Evolutionary conservation across 2,329 filamentous ascomycete species (phyloP), one percentile per base, ranked within the genome.

Genomic region (Colletotrichum tabaci): DNA sequence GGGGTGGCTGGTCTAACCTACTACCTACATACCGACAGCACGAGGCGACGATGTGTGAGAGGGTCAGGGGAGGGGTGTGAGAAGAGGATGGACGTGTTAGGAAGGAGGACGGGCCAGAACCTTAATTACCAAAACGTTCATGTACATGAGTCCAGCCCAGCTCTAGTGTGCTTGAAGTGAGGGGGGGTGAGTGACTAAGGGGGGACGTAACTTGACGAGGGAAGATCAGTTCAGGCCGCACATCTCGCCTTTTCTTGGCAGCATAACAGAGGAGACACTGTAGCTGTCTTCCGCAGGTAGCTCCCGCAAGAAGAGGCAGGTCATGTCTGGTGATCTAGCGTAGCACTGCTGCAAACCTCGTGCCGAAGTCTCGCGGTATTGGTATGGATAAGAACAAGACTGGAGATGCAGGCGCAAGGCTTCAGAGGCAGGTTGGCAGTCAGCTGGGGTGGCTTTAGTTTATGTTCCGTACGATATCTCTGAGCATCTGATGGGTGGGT

Each of bases 41-140:
- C 23, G 26, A 30, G 26, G 26, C 9, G 18, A 12, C 15, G 23
- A 60, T 18, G 18, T 12, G 13, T 15, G 42, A 38, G 18, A 21
- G 15, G 16, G 21, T 35, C 30, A 30, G 18, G 10, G 4, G 26
- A 10, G 12, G 42, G 56, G 56, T n/a, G 55, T 57, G 38, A 42
- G n/a, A 12, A n/a, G 18, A 49, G 26, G 47, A 42, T 5, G 18
- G 35, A 30, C 13, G 47, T n/a, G 26, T 6, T 13, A 35, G 15
- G 38, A 46, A 21, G 26, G 42, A 23, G 66, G 50, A 42, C 58
- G 42, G 66, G 58, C 21, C 58, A 42, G 56, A 64, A 66, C 64
- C 64, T 66, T 66, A 52, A 49, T 66, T 26, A 61, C 47, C 42
- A 66, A 61, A 66, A 46, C 56, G 56, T 21, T 16, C 44, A 30